These are phyloP conservation scores for Kluyveromyces nonfermentans DNA, from an alignment of 805 yeast species.

Conservation along the genomic window DNA sequence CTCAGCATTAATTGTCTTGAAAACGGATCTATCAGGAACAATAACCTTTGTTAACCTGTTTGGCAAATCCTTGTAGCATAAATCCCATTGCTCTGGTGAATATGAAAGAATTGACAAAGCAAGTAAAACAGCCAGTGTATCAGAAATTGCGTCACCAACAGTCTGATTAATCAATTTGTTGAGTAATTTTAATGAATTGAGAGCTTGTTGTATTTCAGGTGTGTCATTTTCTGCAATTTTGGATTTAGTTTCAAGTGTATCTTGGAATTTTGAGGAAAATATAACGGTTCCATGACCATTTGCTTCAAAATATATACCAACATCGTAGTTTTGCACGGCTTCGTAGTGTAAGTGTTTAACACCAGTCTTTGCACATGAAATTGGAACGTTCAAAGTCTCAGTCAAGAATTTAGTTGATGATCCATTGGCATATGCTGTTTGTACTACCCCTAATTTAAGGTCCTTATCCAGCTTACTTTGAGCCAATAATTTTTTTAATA, in stretches of 20 bases:
- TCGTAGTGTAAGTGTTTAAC: conserved; percentile 91
- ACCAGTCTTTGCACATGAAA: conserved; percentile 86
- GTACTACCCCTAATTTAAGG: conserved; percentile 70
- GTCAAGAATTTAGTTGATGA: conserved; percentile 68
- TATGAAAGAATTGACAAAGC: conserved; percentile 48
- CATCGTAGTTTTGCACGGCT: conserved; percentile 73
- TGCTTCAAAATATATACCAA: conserved; percentile 95
- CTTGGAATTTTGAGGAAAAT: conserved; percentile 48
- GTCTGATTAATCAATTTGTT: conserved; percentile 82
- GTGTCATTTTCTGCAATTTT: conserved; percentile 29
- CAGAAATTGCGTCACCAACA: conserved; percentile 98
- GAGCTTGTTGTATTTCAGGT: conserved; percentile 39
- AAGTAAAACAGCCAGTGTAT: conserved; percentile 66
- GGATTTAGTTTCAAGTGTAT: conserved; percentile 32
- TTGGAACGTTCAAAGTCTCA: conserved; percentile 59
- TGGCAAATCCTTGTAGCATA: conserved; percentile 74
- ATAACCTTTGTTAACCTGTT: conserved; percentile 72
- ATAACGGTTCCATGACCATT: conserved; percentile 98
- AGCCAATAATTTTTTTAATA: conserved; percentile 44
- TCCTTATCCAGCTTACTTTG: conserved; percentile 33
- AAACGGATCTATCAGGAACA: conserved; percentile 71
- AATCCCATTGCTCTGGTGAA: conserved; percentile 65
- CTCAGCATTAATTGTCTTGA: conserved; percentile 87
- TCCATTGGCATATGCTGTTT: conserved; percentile 98
- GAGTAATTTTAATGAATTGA: conserved; percentile 48